A percentile compares a stretch with the other conserved stretches of the same genome.
Evolutionary conservation across 2,329 filamentous ascomycete genomes (phyloP).

Genomic region (Trichophaea hybrida): DNA sequence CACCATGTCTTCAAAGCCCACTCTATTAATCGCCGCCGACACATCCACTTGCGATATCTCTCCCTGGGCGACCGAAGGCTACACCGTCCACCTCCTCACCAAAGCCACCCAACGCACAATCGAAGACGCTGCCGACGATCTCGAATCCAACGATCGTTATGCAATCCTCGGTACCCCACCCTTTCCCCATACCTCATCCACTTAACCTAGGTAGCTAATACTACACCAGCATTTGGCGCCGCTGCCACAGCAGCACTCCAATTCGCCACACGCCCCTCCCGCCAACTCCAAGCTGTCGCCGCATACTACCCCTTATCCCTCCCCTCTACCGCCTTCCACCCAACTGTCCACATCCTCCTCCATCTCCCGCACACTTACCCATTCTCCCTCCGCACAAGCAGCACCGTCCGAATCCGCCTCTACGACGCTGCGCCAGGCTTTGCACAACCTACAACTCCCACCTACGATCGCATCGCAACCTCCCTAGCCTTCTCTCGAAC

Average conservation of each 20-base stretch:
- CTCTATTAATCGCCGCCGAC: constrained; percentile 39
- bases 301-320: constrained; percentile 50
- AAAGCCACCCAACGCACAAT: constrained; percentile 38
- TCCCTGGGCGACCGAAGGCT: constrained; percentile 47
- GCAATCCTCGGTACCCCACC: constrained; percentile 42
- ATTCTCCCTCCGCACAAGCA: constrained; percentile 29
- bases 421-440: constrained; percentile 51
- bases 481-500: constrained; percentile 57
- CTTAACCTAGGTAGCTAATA: constrained; percentile 2
- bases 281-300: constrained; percentile 44
- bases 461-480: constrained; percentile 40
- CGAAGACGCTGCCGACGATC: constrained; percentile 39
- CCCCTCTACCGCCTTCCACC: constrained; percentile 35
- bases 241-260: constrained; percentile 47
- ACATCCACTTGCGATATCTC: constrained; percentile 44
- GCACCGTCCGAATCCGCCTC: constrained; percentile 38
- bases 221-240: constrained; percentile 43
- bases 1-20: neutral
- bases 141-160: constrained; percentile 46
- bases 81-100: constrained; percentile 44
- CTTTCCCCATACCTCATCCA: neutral
- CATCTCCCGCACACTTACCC: constrained; percentile 41
- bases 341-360: constrained; percentile 37
- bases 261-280: constrained; percentile 42
- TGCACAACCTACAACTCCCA: constrained; percentile 38